Conservation (phyloP, 2,329 filamentous ascomycete species). For the Trichoderma endophyticum region DNA sequence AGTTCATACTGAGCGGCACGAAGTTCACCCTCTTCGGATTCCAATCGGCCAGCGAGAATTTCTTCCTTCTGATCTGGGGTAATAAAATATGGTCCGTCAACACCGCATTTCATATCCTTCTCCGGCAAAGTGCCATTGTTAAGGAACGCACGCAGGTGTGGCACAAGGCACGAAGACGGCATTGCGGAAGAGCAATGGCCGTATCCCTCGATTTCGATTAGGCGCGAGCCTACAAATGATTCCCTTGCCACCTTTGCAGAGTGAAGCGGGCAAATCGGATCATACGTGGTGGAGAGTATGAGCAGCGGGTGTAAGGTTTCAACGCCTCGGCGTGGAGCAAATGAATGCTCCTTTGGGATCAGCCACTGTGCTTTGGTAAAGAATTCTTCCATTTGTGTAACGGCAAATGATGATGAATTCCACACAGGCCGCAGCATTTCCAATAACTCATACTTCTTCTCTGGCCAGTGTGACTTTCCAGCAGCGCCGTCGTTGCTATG, state of each 20-base stretch:
- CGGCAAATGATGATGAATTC: neutral
- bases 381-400: neutral
- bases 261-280: constrained; percentile 50
- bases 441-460: constrained; percentile 19
- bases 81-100: neutral
- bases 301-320: constrained; percentile 32
- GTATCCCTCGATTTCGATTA: constrained; percentile 21
- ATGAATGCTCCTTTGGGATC: constrained; percentile 14
- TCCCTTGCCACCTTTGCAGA: constrained; percentile 31
- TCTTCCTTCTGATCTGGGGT: neutral
- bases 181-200: neutral
- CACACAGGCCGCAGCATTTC: constrained; percentile 31
- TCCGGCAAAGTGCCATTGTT: neutral
- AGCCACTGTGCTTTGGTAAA: constrained; percentile 24
- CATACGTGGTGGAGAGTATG: constrained; percentile 32
- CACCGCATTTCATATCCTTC: neutral
- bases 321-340: constrained; percentile 32
- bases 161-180: neutral
- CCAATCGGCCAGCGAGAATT: neutral
- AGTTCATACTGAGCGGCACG: neutral
- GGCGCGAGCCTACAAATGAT: constrained; percentile 36
- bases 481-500: neutral
- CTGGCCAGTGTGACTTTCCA: neutral
- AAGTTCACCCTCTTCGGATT: neutral
- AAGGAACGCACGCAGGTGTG: neutral